These are phyloP conservation scores for Citrullus mucosospermus DNA, from an alignment of 306 rosid species.

Conservation along the genomic window DNA sequence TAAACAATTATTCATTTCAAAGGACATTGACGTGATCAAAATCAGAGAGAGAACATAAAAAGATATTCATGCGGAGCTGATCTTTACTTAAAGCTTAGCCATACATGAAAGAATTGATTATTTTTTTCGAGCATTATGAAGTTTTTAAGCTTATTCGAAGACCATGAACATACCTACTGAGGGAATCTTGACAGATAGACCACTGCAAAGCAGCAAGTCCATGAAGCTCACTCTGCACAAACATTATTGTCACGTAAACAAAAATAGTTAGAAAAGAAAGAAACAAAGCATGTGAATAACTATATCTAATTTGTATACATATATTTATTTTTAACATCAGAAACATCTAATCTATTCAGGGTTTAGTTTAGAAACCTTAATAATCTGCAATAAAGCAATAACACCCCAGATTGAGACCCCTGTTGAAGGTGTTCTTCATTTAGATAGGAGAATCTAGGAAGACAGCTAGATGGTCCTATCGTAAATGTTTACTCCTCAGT, in stretches of 20 bases:
- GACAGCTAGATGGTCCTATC: neutral
- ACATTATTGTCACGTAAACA: neutral
- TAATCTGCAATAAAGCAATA: neutral
- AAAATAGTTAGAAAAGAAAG: neutral
- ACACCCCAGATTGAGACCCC: neutral
- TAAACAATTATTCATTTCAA: neutral
- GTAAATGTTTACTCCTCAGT: neutral
- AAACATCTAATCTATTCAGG: neutral
- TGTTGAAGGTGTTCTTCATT: neutral
- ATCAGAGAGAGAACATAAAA: no score
- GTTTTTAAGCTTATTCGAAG: neutral
- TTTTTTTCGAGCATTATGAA: neutral
- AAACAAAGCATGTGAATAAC: neutral
- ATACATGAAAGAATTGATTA: neutral
- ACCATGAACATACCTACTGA: constrained; percentile 34
- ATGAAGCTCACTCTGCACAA: constrained; percentile 71
- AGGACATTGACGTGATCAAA: neutral
- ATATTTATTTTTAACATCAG: neutral
- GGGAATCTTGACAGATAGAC: constrained; percentile 88
- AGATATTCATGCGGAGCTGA: neutral
- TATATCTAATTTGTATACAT: neutral
- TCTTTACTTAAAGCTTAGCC: neutral
- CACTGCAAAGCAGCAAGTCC: constrained; percentile 94
- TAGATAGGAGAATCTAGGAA: neutral
- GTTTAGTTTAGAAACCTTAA: neutral